phyloP scores from a whole-genome alignment of 495 filamentous ascomycete genomes.

The Diplogelasinospora grovesii region DNA sequence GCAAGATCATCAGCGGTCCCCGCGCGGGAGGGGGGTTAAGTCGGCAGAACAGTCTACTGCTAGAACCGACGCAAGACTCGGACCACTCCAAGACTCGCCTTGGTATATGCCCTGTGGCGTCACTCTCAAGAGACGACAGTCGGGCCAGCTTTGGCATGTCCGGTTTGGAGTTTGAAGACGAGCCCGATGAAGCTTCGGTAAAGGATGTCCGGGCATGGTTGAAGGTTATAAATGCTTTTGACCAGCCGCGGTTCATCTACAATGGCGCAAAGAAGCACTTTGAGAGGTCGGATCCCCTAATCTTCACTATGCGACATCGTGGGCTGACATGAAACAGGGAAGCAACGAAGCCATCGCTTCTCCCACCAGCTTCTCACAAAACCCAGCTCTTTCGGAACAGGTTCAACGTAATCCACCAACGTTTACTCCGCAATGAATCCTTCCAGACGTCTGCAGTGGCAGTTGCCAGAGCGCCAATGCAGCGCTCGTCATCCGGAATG shows the following conservation, averaged over 20 bases:
- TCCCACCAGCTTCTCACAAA: constrained; percentile 75
- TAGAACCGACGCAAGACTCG: constrained; percentile 31
- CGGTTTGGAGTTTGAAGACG: constrained; percentile 52
- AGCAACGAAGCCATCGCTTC: constrained; percentile 61
- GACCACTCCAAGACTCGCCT: constrained; percentile 36
- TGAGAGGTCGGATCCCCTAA: constrained; percentile 53
- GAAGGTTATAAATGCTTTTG: constrained; percentile 68
- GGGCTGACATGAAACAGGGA: constrained; percentile 31
- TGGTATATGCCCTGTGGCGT: constrained; percentile 33
- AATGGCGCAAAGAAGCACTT: constrained; percentile 88
- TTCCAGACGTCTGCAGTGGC: constrained; percentile 74
- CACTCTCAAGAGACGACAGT: constrained; percentile 47
- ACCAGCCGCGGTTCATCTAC: constrained; percentile 82
- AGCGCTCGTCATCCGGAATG: constrained; percentile 42
- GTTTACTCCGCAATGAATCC: constrained; percentile 83
- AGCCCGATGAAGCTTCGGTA: constrained; percentile 48
- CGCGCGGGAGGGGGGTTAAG: constrained; percentile 47
- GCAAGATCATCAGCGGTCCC: constrained; percentile 49
- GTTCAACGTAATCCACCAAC: constrained; percentile 84
- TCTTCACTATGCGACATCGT: no score
- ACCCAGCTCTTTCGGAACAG: constrained; percentile 80
- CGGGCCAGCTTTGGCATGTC: constrained; percentile 60
- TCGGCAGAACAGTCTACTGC: constrained; percentile 52
- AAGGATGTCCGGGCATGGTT: constrained; percentile 70
- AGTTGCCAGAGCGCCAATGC: constrained; percentile 32